These are phyloP conservation scores for Miscanthus lutarioriparius DNA, from an alignment of 176 grass and related monocot genomes.

Conservation along the genomic window DNA sequence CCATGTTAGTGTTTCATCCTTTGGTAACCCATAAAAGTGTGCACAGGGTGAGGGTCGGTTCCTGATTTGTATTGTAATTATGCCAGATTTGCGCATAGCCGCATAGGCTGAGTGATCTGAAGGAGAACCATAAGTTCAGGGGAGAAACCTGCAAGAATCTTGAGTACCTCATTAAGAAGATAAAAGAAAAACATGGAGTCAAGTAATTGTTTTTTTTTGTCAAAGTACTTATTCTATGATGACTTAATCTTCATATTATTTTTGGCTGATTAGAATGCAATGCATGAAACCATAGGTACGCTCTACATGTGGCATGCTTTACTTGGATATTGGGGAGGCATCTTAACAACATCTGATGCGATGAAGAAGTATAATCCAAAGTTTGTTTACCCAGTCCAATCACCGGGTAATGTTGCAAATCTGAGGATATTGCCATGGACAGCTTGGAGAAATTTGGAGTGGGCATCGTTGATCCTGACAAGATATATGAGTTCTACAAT, in stretches of 20 bases:
- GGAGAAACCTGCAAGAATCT: slow-evolving; percentile 44
- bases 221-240: background rate
- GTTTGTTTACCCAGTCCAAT: slow-evolving; percentile 51
- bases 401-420: slow-evolving; percentile 46
- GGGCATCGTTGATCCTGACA: slow-evolving; percentile 51
- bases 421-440: slow-evolving; percentile 61
- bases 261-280: background rate
- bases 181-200: slow-evolving; percentile 50
- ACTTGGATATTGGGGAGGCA: slow-evolving; percentile 59
- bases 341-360: slow-evolving; percentile 20
- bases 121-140: slow-evolving; percentile 58
- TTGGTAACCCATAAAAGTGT: slow-evolving; percentile 9
- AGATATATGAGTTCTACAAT: slow-evolving; percentile 64
- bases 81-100: slow-evolving; percentile 56
- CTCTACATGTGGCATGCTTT: slow-evolving; percentile 64
- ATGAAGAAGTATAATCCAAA: slow-evolving; percentile 61
- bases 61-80: slow-evolving; percentile 19
- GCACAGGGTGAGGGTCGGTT: background rate
- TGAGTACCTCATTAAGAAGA: slow-evolving; percentile 35
- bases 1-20: slow-evolving; percentile 32
- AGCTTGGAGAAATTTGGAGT: slow-evolving; percentile 61
- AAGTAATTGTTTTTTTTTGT: slow-evolving; percentile 38
- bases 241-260: background rate
- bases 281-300: slow-evolving; percentile 23
- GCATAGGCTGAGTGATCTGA: slow-evolving; percentile 36